Evolutionary conservation across 164 flowering plant genomes (phyloP).

Genomic region (Taxillus chinensis): DNA sequence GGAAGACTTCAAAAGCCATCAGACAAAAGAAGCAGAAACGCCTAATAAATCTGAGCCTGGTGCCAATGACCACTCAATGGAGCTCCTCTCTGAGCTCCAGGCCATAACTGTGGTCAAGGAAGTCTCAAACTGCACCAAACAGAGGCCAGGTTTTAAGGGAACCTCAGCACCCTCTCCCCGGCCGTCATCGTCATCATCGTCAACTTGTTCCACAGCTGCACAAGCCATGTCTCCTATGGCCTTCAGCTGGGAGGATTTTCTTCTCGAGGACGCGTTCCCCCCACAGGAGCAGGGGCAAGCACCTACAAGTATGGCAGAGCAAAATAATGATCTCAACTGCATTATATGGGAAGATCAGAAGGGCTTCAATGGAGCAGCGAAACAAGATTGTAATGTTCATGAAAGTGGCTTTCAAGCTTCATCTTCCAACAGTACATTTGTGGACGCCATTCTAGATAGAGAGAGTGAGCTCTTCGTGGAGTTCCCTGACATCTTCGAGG

Average conservation of each 20-base stretch:
- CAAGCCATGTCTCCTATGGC: conserved; percentile 9
- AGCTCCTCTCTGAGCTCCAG: conserved; percentile 60
- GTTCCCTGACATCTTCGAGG: conserved; percentile 36
- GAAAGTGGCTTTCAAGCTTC: conserved; percentile 9
- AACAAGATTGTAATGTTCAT: not conserved
- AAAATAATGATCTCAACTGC: not conserved
- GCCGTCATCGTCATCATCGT: conserved; percentile 23
- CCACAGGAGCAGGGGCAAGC: conserved; percentile 9
- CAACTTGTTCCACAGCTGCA: conserved; percentile 26
- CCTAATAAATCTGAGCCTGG: not conserved
- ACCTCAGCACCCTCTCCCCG: conserved; percentile 5
- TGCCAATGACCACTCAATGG: conserved; percentile 19
- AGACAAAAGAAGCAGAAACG: not conserved
- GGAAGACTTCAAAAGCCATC: conserved; percentile 7
- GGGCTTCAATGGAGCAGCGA: not conserved
- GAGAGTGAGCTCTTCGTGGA: conserved; percentile 34
- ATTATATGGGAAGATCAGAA: not conserved
- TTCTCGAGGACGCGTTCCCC: conserved; percentile 36
- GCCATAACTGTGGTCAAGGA: conserved; percentile 46
- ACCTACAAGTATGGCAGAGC: not conserved
- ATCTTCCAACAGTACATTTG: conserved; percentile 21
- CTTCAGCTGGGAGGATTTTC: conserved; percentile 44
- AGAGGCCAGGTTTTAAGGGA: conserved; percentile 7
- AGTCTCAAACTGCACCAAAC: conserved; percentile 18
- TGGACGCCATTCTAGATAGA: conserved; percentile 34